Evolutionary conservation across 805 yeast genomes (phyloP), one percentile per base, ranked within the genome.

Genomic region (Starmerella scarabaei): DNA sequence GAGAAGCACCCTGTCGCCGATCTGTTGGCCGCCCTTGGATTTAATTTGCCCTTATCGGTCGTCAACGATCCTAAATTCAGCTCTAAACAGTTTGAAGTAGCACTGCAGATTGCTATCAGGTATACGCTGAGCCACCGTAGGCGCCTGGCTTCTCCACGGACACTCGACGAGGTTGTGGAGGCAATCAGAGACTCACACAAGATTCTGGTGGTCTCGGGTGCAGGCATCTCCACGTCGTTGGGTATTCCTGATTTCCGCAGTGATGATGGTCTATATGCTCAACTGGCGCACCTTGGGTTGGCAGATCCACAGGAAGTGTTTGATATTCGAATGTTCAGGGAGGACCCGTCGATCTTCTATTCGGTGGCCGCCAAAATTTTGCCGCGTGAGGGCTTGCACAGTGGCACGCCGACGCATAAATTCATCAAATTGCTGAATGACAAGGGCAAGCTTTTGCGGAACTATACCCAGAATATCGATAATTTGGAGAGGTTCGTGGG

Each of bases 191-290:
- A 61, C 5, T 72, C 91, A 0, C 54, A 67, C 12, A 77, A 73
- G 30, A 68, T 85, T 9, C 53, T 86, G 43, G 85, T 85, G 0
- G 57, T 85, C 18, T 82, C 94, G 0, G 96, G 96, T 14, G 96
- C 96, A 0, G 96, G 96, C 19, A 83, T 85, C 40, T 80, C 93
- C 27, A 84, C 95, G 3, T 74, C 84, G 1, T 61, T 84, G 39
- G 95, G 95, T 6, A 85, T 84, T 40, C 95, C 95, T 0, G 95
- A 84, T 61, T 84, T 85, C 61, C 69, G 96, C 55, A 83, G 94
- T 0, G 75, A 82, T n/a, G 68, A 77, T 48, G 96, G 96, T 36
- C 71, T 85, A 40, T 85, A 85, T 59, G 68, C 82, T 1, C 72
- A 71, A 52, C 68, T 86, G 50, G 67, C 69, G 38, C 69, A 71